A percentile compares a stretch with the other conserved stretches of the same genome.
These are phyloP conservation scores for Chiua virens DNA, from an alignment of 768 basidiomycete species.

Conservation along the genomic window DNA sequence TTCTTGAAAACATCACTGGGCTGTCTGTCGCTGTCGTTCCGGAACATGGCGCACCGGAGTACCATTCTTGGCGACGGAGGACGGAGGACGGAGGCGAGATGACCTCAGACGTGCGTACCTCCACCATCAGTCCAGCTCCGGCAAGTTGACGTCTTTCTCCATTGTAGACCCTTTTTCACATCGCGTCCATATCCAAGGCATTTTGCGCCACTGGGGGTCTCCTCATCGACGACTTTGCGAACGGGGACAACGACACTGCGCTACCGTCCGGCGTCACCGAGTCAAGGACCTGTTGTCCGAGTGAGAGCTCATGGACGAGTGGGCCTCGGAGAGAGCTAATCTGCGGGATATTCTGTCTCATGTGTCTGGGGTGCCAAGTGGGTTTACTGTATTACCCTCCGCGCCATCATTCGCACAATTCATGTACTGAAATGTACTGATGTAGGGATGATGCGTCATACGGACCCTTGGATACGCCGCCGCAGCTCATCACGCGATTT, in stretches of 20 bases:
- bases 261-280: slow-evolving; percentile 34
- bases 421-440: neutral
- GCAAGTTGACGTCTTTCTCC: neutral
- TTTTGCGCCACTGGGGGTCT: slow-evolving; percentile 28
- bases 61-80: slow-evolving; percentile 33
- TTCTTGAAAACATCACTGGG: slow-evolving; percentile 28
- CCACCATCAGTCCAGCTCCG: neutral
- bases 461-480: slow-evolving; percentile 26
- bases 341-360: slow-evolving; percentile 40
- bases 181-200: slow-evolving; percentile 40
- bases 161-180: slow-evolving; percentile 38
- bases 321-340: slow-evolving; percentile 37
- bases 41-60: slow-evolving; percentile 28
- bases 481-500: slow-evolving; percentile 21
- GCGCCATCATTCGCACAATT: neutral
- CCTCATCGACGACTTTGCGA: slow-evolving; percentile 38
- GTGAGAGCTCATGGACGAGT: slow-evolving; percentile 42
- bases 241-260: slow-evolving; percentile 33
- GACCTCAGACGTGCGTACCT: slow-evolving; percentile 32
- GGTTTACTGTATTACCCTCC: neutral
- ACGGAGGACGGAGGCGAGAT: slow-evolving; percentile 35
- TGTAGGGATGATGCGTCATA: slow-evolving; percentile 37
- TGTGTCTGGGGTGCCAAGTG: slow-evolving; percentile 39
- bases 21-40: slow-evolving; percentile 30
- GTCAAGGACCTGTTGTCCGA: slow-evolving; percentile 38